Percentiles rank a stretch among this genome's conserved stretches.
phyloP scores from a whole-genome alignment of 2,329 filamentous ascomycete genomes.

The Pseudogymnoascus verrucosus region DNA sequence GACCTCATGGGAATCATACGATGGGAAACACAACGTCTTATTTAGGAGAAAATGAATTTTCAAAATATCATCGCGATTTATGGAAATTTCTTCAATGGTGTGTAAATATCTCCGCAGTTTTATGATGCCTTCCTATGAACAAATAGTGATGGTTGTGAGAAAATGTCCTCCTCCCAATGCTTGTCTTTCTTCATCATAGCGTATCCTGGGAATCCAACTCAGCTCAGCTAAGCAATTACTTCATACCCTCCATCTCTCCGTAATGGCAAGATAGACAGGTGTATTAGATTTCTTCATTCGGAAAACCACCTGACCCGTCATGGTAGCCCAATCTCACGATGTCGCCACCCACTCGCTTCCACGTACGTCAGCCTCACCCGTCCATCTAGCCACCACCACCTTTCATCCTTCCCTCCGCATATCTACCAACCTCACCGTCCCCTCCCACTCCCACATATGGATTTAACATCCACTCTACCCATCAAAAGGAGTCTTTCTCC shows the following conservation, averaged over 20 bases:
- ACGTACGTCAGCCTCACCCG: not conserved
- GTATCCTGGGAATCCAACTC: not conserved
- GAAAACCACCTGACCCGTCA: not conserved
- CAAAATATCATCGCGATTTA: not conserved
- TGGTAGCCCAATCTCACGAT: not conserved
- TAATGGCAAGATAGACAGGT: not conserved
- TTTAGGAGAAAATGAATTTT: not conserved
- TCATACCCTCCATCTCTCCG: not conserved
- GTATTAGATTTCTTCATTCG: not conserved
- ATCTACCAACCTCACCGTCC: not conserved
- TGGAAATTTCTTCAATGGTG: not conserved
- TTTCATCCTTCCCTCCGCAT: not conserved
- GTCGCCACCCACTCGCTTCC: not conserved
- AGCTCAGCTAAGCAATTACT: not conserved
- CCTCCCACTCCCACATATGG: not conserved
- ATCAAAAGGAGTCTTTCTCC: not conserved
- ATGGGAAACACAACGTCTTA: not conserved
- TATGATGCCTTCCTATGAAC: not conserved
- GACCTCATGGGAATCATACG: not conserved
- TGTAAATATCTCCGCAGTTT: constrained; percentile 2
- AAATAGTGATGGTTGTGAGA: not conserved
- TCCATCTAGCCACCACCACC: not conserved
- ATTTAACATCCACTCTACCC: constrained; percentile 1
- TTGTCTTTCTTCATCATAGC: not conserved
- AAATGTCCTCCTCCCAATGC: not conserved